A percentile compares a stretch with the other conserved stretches of the same genome.
phyloP scores from a whole-genome alignment of 495 filamentous ascomycete genomes.

The Entonaema liquescens region DNA sequence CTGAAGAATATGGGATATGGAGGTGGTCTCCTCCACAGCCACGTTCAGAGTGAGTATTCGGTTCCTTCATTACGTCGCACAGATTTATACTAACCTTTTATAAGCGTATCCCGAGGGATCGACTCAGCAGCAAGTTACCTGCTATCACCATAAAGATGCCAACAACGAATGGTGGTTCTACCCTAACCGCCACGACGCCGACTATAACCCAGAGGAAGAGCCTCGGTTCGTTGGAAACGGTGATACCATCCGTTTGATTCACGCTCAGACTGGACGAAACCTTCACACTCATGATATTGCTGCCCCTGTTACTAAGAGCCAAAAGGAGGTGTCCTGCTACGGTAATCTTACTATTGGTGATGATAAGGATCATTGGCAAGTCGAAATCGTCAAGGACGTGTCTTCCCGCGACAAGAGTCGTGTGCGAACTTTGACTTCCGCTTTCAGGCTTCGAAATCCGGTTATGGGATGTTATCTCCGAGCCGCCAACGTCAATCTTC shows the following conservation, averaged over 20 bases:
- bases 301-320: conserved; percentile 87
- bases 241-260: conserved; percentile 84
- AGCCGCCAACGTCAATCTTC: conserved; percentile 94
- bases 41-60: conserved; percentile 71
- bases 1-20: conserved; percentile 99
- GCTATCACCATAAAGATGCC: conserved; percentile 99
- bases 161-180: conserved; percentile 99
- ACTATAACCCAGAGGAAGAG: conserved; percentile 75
- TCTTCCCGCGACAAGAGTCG: conserved; percentile 84
- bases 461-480: conserved; percentile 91
- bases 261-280: conserved; percentile 95
- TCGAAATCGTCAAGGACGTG: conserved; percentile 91
- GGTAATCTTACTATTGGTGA: conserved; percentile 97
- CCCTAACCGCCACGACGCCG: conserved; percentile 78
- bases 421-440: conserved; percentile 90
- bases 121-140: conserved; percentile 93
- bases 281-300: conserved; percentile 90
- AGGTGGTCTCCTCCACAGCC: conserved; percentile 95
- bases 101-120: conserved; percentile 92
- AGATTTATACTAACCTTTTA: conserved; percentile 14
- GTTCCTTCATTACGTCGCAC: background rate
- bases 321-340: conserved; percentile 93
- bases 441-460: conserved; percentile 87
- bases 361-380: conserved; percentile 96
- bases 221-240: conserved; percentile 79